Evolutionary conservation across 1,139 yeast genomes (phyloP), one percentile per base, ranked within the genome.

Genomic region (Spencermartinsiella ligniputridi): DNA sequence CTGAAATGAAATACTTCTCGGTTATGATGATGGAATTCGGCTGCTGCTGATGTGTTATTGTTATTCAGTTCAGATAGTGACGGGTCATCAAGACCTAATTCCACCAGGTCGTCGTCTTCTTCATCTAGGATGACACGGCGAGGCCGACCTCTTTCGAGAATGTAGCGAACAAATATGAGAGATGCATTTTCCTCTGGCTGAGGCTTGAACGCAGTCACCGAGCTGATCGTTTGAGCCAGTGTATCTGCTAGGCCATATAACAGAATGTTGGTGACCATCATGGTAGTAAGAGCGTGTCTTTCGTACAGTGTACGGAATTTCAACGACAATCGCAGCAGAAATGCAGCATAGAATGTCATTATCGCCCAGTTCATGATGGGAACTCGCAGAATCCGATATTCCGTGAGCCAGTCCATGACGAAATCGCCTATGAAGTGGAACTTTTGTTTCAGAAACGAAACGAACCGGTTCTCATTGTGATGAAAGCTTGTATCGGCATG

Each of bases 241-340:
- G 92, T 80, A 60, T 90, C 98, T 0, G 97, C 89, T 6, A 89
- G 79, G 0, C 96, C 97, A 61, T 82, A 87, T 3, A 90, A 69
- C 11, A 90, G 79, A 33, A 86, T 68, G 59, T 90, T 90, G 1
- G 97, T 82, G n/a, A 83, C 78, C 46, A 87, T 77, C 39, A 90
- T 86, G 3, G 97, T 89, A 15, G 84, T 61, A 21, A 89, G 64
- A 1, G 94, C 82, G 45, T 79, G 79, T 49, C 69, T 72, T 56
- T 76, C 75, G 62, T 89, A 89, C 42, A 87, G 62, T n/a, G 70
- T 72, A 41, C 56, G 54, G 54, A 64, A 69, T 34, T 60, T 48
- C 41, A 61, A 47, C 18, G 66, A 58, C 45, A 69, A 55, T 19
- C 70, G 57, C 11, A 65, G 46, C 39, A 67, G 46, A 35, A 61